Conservation (phyloP, 1,284 basidiomycete species). For the Kalmanozyma brasiliensis region DNA sequence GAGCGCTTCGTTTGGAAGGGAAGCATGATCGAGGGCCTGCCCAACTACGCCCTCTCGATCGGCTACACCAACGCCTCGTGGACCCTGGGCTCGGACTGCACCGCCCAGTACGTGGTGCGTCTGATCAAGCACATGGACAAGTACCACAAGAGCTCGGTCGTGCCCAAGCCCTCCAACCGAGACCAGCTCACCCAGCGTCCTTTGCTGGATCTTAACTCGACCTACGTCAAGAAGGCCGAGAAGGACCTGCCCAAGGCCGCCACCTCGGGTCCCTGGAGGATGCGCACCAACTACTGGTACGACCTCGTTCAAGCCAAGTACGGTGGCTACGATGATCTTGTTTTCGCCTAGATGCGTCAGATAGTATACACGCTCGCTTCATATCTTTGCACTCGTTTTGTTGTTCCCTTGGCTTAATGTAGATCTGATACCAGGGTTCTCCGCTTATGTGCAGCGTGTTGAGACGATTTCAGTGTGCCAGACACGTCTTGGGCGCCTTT, state of each 20-base stretch:
- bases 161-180: constrained; percentile 26
- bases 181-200: constrained; percentile 32
- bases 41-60: constrained; percentile 58
- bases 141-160: constrained; percentile 39
- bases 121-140: constrained; percentile 57
- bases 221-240: constrained; percentile 61
- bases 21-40: constrained; percentile 64
- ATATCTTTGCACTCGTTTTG: background rate
- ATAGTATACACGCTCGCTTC: background rate
- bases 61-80: constrained; percentile 67
- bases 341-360: constrained; percentile 20
- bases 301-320: constrained; percentile 55
- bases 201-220: constrained; percentile 63
- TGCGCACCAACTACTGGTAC: constrained; percentile 57
- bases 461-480: too few species aligned
- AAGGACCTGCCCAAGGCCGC: constrained; percentile 59
- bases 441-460: too few species aligned
- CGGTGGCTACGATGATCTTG: constrained; percentile 36
- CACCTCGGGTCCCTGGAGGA: constrained; percentile 51
- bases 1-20: constrained; percentile 63
- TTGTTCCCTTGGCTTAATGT: background rate
- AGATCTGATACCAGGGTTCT: too few species aligned
- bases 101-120: constrained; percentile 54
- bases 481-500: too few species aligned
- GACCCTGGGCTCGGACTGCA: constrained; percentile 65